Evolutionary conservation across 306 rosid genomes (phyloP).

Genomic region (Betula pendula): DNA sequence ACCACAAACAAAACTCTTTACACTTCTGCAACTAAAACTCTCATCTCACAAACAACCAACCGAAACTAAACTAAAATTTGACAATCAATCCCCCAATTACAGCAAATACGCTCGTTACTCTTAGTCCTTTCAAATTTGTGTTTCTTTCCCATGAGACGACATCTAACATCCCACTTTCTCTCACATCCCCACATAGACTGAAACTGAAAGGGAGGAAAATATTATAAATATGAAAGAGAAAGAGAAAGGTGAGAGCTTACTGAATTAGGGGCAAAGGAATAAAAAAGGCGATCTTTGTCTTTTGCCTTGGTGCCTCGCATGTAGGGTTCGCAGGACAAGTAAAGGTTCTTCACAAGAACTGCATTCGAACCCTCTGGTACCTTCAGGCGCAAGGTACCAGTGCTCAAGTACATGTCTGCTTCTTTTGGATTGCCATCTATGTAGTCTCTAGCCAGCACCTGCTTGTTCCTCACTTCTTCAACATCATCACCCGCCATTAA

Average conservation of each 20-base stretch:
- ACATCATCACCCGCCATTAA: background rate
- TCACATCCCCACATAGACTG: no score
- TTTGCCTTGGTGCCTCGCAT: slow-evolving; percentile 37
- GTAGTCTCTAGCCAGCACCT: slow-evolving; percentile 36
- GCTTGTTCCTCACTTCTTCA: slow-evolving; percentile 38
- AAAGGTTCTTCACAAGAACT: slow-evolving; percentile 58
- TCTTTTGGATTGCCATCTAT: slow-evolving; percentile 45
- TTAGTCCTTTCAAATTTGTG: no score
- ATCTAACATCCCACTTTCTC: no score
- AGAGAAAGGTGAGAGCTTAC: slow-evolving; percentile 23
- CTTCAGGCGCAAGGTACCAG: slow-evolving; percentile 28
- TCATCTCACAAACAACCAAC: no score
- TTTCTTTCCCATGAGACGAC: no score
- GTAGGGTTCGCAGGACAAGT: slow-evolving; percentile 71
- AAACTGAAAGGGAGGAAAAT: background rate
- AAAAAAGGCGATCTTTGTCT: background rate
- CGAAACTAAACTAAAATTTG: no score
- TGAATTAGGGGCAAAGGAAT: slow-evolving; percentile 42
- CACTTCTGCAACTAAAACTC: no score
- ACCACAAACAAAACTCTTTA: no score
- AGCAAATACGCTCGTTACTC: no score
- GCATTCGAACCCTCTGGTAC: slow-evolving; percentile 39
- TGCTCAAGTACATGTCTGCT: slow-evolving; percentile 37
- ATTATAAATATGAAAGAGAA: background rate
- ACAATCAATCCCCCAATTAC: no score